Conservation (phyloP, 306 rosid genomes). For the Begonia peltatifolia region DNA sequence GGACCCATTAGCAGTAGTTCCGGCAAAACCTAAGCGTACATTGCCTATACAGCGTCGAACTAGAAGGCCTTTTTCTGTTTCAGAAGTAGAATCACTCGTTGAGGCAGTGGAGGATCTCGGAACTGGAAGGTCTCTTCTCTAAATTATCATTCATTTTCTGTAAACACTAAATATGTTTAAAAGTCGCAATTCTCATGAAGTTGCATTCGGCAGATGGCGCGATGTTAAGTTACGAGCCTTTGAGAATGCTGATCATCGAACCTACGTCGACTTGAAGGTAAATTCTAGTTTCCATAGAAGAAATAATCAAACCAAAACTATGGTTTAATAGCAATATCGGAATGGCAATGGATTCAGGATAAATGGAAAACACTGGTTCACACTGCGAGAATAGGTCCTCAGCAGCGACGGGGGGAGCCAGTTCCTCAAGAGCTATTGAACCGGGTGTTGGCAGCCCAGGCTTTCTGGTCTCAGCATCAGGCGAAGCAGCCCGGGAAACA, state of each 20-base stretch:
- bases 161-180: background rate
- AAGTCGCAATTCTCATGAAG: constrained; percentile 9
- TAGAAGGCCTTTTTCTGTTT: constrained; percentile 84
- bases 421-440: constrained; percentile 81
- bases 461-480: constrained; percentile 71
- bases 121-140: constrained; percentile 66
- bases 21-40: constrained; percentile 44
- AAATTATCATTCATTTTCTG: no score
- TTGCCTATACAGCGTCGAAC: constrained; percentile 86
- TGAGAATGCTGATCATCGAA: constrained; percentile 88
- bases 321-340: no score
- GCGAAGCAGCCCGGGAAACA: constrained; percentile 52
- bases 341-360: constrained; percentile 28
- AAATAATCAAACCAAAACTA: no score
- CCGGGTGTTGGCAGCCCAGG: constrained; percentile 78
- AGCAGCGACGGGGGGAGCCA: constrained; percentile 91
- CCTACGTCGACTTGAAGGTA: constrained; percentile 94
- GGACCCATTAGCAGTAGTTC: constrained; percentile 51
- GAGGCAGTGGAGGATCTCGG: constrained; percentile 90
- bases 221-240: constrained; percentile 79
- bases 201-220: constrained; percentile 65
- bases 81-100: constrained; percentile 90
- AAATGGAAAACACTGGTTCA: constrained; percentile 96
- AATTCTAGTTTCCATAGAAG: background rate
- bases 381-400: constrained; percentile 78